Evolutionary conservation across 129 eudicot species (phyloP), one percentile per base, ranked within the genome.

Genomic region (Lonicera japonica): DNA sequence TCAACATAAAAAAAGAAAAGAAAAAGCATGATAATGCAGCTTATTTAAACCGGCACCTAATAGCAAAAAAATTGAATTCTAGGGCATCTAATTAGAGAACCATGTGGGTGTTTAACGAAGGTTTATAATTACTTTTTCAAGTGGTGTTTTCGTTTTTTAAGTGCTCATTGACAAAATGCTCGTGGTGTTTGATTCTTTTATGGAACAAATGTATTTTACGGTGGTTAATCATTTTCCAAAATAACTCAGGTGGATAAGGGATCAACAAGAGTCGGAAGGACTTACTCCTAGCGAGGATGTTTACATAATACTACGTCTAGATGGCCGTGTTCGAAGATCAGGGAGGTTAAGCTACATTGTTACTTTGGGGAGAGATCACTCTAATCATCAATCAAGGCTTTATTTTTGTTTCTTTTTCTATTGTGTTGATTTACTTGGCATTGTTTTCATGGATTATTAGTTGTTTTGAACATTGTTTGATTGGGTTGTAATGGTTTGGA

Each of bases 311-410:
- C 86, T 92, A 41, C 96, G 99, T 50, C 74, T 92, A 47, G 99
- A 92, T 85, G 99, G 99, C 8, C 91, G 96, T 21, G 84, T 92
- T 60, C 84, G 99, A 56, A 80, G 87, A 82, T 92, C 99, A 43
- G 96, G 99, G 17, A 80, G 73, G 96, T 96, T 92, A 0, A 71
- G 96, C n/a, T n/a, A n/a, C n/a, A n/a, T n/a, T n/a, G n/a, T n/a
- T n/a, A n/a, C n/a, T n/a, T n/a, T n/a, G n/a, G n/a, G n/a, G n/a
- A n/a, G n/a, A n/a, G n/a, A n/a, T n/a, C n/a, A n/a, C n/a, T n/a
- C n/a, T n/a, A n/a, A n/a, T n/a, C n/a, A n/a, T n/a, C n/a, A n/a
- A n/a, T n/a, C n/a, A n/a, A n/a, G n/a, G n/a, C n/a, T n/a, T n/a
- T n/a, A n/a, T n/a, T n/a, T n/a, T n/a, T n/a, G n/a, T n/a, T n/a